phyloP scores from a whole-genome alignment of 176 grass and related monocot genomes.

The Tillandsia fasciculata region DNA sequence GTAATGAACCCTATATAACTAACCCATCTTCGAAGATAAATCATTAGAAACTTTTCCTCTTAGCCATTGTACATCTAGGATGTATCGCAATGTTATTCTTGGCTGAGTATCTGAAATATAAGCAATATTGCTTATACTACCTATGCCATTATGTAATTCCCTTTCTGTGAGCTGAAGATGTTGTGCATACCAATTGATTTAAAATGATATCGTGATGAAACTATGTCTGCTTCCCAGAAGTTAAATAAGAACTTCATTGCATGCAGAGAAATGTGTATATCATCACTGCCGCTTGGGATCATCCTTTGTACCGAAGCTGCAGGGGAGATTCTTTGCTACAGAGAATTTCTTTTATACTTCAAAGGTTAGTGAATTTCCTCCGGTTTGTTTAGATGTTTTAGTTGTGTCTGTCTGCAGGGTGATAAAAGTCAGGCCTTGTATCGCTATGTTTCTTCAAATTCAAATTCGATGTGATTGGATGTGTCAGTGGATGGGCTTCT shows the following conservation, averaged over 20 bases:
- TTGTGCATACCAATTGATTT: not conserved
- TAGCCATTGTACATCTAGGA: not conserved
- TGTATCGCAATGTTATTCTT: not conserved
- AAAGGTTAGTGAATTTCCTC: constrained; percentile 39
- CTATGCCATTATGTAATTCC: too few species aligned
- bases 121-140: too few species aligned
- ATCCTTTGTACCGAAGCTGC: constrained; percentile 51
- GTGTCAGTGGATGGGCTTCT: too few species aligned
- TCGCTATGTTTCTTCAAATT: too few species aligned
- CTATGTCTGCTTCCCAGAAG: too few species aligned
- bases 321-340: constrained; percentile 75
- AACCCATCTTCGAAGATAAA: too few species aligned
- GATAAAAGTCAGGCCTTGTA: not conserved
- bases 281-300: constrained; percentile 52
- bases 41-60: too few species aligned
- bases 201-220: not conserved
- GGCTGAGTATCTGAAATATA: not conserved
- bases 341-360: constrained; percentile 92
- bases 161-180: too few species aligned
- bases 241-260: not conserved
- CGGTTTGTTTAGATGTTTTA: not conserved
- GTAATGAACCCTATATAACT: too few species aligned
- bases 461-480: too few species aligned
- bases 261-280: constrained; percentile 63
- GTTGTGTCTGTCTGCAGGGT: not conserved